Percentiles rank a stretch among this genome's conserved stretches.
Conservation (phyloP, 164 flowering plant species). For the Akebia trifoliata region DNA sequence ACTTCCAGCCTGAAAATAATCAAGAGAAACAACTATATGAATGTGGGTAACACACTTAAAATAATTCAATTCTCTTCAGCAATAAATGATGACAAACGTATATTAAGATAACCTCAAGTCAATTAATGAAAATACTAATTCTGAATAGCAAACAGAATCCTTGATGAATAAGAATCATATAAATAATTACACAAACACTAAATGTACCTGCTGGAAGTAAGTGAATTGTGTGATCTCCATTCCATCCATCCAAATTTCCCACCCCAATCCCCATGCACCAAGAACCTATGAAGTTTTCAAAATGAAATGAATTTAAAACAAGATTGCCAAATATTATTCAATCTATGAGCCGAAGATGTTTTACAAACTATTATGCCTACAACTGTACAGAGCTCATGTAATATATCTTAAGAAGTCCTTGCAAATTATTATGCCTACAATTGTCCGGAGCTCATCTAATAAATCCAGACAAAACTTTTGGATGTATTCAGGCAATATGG, state of each 20-base stretch:
- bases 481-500: too few species aligned
- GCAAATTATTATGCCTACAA: too few species aligned
- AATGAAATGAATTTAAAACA: background rate
- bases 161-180: background rate
- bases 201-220: slow-evolving; percentile 90
- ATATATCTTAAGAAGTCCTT: too few species aligned
- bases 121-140: background rate
- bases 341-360: too few species aligned
- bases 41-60: too few species aligned
- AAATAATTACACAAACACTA: slow-evolving; percentile 1
- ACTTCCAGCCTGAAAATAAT: slow-evolving; percentile 75
- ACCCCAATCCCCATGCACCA: slow-evolving; percentile 99
- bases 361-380: too few species aligned
- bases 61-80: background rate
- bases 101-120: slow-evolving; percentile 1
- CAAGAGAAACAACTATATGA: slow-evolving; percentile 4
- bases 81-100: background rate
- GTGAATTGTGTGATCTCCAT: slow-evolving; percentile 99
- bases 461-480: too few species aligned
- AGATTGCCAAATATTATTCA: slow-evolving; percentile 4
- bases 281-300: slow-evolving; percentile 57
- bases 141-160: slow-evolving; percentile 1
- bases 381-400: too few species aligned
- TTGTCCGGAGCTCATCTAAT: too few species aligned
- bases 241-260: slow-evolving; percentile 99